Percentiles rank a stretch among this genome's conserved stretches.
Conservation (phyloP, 1,139 yeast species). For the Insectozyma bohioensis region DNA sequence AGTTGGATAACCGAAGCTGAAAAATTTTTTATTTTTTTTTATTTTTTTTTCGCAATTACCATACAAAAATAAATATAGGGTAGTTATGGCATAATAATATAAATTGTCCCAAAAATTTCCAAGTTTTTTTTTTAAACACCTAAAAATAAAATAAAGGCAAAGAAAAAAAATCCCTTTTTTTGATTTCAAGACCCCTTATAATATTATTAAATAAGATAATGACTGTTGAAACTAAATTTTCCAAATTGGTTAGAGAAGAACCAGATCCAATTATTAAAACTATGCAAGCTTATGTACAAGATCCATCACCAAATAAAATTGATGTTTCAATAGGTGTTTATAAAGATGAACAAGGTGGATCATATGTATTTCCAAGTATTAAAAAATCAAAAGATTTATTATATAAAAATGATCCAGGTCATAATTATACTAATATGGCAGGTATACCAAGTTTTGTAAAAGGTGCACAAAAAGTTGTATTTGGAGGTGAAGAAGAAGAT, state of each 20-base stretch:
- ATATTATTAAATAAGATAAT: constrained; percentile 17
- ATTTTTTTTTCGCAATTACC: no score
- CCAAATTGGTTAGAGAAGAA: constrained; percentile 24
- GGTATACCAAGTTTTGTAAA: constrained; percentile 39
- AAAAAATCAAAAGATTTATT: constrained; percentile 34
- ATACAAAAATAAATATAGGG: not conserved
- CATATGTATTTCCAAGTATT: constrained; percentile 41
- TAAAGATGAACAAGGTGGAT: constrained; percentile 36
- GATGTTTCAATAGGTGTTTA: constrained; percentile 48
- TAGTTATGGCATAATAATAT: not conserved
- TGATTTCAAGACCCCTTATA: no score
- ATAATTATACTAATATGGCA: constrained; percentile 43
- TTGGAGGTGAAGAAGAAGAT: constrained; percentile 28
- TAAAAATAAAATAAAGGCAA: no score
- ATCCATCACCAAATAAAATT: constrained; percentile 31
- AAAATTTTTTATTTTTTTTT: no score
- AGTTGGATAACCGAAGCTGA: no score
- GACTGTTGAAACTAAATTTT: constrained; percentile 27
- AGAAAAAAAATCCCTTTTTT: not conserved
- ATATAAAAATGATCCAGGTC: constrained; percentile 39
- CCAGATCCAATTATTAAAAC: constrained; percentile 42
- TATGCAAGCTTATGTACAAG: constrained; percentile 27
- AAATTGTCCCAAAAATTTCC: not conserved
- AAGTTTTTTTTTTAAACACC: no score
- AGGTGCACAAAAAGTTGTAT: constrained; percentile 37